These are phyloP conservation scores for Vigna unguiculata DNA, from an alignment of 306 rosid species.

Conservation along the genomic window DNA sequence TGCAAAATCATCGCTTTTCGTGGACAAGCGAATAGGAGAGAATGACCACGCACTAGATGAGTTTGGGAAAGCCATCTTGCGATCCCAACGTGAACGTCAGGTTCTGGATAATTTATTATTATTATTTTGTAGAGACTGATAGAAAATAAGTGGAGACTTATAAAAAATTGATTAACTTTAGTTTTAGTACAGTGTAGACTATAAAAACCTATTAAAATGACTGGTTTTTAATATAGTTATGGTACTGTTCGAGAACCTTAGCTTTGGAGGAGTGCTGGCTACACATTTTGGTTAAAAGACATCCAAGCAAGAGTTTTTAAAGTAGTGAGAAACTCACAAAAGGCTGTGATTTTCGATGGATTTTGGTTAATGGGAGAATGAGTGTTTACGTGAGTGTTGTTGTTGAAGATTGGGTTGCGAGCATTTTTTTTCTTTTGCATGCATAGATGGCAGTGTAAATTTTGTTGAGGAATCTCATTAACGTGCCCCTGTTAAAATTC, in stretches of 20 bases:
- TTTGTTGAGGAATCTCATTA: no score
- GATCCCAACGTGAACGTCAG: slow-evolving; percentile 86
- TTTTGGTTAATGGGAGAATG: neutral
- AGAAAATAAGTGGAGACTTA: no score
- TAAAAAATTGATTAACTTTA: no score
- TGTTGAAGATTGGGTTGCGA: neutral
- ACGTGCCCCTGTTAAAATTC: neutral
- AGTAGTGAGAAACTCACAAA: neutral
- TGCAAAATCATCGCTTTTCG: slow-evolving; percentile 65
- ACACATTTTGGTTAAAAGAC: neutral
- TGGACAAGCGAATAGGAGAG: slow-evolving; percentile 89
- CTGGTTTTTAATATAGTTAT: neutral
- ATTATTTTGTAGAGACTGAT: neutral
- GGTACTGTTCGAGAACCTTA: neutral
- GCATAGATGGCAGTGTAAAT: no score
- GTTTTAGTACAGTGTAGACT: neutral
- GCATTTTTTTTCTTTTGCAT: neutral
- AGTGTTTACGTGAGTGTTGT: neutral
- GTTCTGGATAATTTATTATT: slow-evolving; percentile 5
- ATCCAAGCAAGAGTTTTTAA: neutral
- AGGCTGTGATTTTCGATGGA: no score
- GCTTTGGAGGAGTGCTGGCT: neutral
- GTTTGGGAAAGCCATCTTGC: slow-evolving; percentile 79
- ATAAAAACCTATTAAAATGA: no score
- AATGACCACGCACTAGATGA: slow-evolving; percentile 69